Evolutionary conservation across 2,329 filamentous ascomycete genomes (phyloP).

Genomic region (Claviceps digitariae): DNA sequence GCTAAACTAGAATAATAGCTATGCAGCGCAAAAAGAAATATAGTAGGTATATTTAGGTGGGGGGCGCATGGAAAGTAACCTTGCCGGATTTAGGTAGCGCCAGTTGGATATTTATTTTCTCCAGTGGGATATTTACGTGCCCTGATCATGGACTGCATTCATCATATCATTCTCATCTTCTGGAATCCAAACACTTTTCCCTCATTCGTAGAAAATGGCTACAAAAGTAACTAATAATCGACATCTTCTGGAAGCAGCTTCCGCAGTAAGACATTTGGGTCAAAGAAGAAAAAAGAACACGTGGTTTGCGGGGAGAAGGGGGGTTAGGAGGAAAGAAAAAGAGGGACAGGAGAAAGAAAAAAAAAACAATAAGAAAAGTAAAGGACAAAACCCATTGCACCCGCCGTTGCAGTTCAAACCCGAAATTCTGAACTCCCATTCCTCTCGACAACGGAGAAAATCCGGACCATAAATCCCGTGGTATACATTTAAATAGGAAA

Average conservation of each 20-base stretch:
- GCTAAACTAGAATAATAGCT: no score
- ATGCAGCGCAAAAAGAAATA: no score
- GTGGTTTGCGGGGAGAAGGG: background rate
- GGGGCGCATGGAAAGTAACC: no score
- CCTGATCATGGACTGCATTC: background rate
- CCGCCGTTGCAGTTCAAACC: background rate
- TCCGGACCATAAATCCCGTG: conserved; percentile 3
- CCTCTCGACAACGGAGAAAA: conserved; percentile 10
- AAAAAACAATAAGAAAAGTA: background rate
- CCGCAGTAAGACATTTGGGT: background rate
- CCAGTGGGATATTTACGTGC: no score
- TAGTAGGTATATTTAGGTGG: no score
- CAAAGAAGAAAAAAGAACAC: conserved; percentile 9
- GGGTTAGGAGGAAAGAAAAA: background rate
- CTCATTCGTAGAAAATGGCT: background rate
- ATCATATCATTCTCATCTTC: background rate
- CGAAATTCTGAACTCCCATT: background rate
- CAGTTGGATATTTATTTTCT: no score
- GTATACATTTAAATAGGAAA: conserved; percentile 9
- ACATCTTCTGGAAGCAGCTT: background rate
- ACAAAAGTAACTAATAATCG: background rate
- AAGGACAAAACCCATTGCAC: conserved; percentile 1
- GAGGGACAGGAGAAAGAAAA: background rate
- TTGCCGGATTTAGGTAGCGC: no score
- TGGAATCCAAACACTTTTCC: background rate